Evolutionary conservation across 805 yeast genomes (phyloP), one percentile per base, ranked within the genome.

Genomic region (Metschnikowia corniflorae): DNA sequence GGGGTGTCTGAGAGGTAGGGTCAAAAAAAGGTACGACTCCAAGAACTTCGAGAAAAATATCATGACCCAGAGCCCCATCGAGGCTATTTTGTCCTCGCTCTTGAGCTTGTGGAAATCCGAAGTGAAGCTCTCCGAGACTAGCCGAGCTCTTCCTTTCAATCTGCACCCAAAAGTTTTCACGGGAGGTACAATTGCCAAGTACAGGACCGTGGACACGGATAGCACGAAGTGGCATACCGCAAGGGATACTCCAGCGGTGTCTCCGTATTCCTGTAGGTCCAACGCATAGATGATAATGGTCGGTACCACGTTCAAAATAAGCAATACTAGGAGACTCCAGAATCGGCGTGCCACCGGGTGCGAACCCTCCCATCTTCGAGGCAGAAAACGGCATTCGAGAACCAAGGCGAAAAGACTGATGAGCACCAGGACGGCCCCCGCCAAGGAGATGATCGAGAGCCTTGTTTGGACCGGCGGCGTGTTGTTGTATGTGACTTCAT

Each of bases 11-110:
- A 93, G 60, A 6, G 97, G 85, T 57, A 87, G 70, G 45, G 84
- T 80, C 77, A 93, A 74, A 69, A 89, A 93, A 77, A 72, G 86
- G 67, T 93, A 94, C 29, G 98, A 93, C 71, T 93, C 99, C 32
- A 74, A 47, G 47, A 77, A 80, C 53, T 86, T 86, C 3, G 85
- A 78, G 6, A 70, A 45, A 46, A 84, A 83, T 0, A 86, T 82
- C 1, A 77, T 71, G 15, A 74, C 26, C 88, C 94, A 83, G 40
- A 86, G 59, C 0, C 83, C 80, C 53, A 73, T 70, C 0, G 94
- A 85, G 3, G 86, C 75, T 40, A 78, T 61, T 30, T 63, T 62
- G 35, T 77, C 76, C 26, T 77, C 69, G 0, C 82, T 82, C 12
- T 54, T 58, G 7, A 84, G 62, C 16, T 57, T 50, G 37, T 75